Evolutionary conservation across 1,139 yeast genomes (phyloP).

Genomic region (Scheffersomyces illinoinensis): DNA sequence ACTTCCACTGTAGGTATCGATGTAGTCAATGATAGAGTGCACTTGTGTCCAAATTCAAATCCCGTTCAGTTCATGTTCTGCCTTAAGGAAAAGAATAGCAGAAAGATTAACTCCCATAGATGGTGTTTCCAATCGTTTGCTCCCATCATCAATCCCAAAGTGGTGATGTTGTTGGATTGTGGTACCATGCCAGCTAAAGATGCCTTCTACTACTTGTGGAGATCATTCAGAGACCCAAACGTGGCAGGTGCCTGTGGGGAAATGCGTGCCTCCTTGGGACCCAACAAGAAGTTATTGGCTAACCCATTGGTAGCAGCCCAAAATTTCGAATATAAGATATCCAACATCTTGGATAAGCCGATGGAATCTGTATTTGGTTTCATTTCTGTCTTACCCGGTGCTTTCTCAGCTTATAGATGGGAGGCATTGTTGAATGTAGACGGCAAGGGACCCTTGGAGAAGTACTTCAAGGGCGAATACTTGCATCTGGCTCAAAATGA

Average conservation of each 20-base stretch:
- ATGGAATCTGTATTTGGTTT: constrained; percentile 83
- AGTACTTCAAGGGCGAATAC: constrained; percentile 78
- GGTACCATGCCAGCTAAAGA: constrained; percentile 77
- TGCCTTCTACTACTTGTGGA: constrained; percentile 78
- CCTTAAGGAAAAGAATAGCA: constrained; percentile 70
- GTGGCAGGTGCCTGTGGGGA: constrained; percentile 94
- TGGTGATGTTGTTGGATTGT: constrained; percentile 73
- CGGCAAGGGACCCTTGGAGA: constrained; percentile 72
- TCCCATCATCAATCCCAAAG: constrained; percentile 67
- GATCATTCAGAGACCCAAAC: constrained; percentile 65
- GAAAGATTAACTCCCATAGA: constrained; percentile 79
- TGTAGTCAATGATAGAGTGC: constrained; percentile 53
- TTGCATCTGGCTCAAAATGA: constrained; percentile 51
- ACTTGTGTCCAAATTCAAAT: constrained; percentile 57
- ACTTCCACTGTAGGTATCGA: constrained; percentile 78
- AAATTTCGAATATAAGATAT: constrained; percentile 80
- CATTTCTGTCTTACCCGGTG: constrained; percentile 82
- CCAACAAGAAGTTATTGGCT: constrained; percentile 49
- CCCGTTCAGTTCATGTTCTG: constrained; percentile 80
- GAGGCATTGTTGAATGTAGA: constrained; percentile 65
- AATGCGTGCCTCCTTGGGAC: constrained; percentile 69
- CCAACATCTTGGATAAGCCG: constrained; percentile 81
- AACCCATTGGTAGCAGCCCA: constrained; percentile 85
- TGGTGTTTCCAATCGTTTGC: constrained; percentile 86
- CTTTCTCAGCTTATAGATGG: constrained; percentile 81